Conservation (phyloP, 805 yeast species). For the Saccharomycopsis sp. region DNA sequence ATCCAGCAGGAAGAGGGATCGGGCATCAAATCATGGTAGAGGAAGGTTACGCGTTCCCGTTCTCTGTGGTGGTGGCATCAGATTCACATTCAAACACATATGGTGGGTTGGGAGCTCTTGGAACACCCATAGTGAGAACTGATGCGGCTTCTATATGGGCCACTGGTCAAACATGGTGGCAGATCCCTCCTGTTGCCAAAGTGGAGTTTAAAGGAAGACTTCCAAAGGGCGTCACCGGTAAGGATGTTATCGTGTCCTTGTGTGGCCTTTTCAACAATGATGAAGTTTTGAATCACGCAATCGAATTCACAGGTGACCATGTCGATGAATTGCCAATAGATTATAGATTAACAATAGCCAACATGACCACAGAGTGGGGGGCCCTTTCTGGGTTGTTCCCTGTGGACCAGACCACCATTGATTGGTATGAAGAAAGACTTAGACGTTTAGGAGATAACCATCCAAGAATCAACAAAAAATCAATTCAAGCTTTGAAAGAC, state of each 20-base stretch:
- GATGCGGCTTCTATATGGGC: conserved; percentile 99
- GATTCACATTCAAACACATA: conserved; percentile 97
- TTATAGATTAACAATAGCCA: conserved; percentile 85
- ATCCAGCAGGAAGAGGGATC: conserved; percentile 95
- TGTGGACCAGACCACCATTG: conserved; percentile 68
- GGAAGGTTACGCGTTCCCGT: conserved; percentile 96
- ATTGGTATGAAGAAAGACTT: conserved; percentile 66
- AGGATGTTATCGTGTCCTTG: conserved; percentile 91
- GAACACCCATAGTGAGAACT: conserved; percentile 96
- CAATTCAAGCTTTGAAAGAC: conserved; percentile 44
- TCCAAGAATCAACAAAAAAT: conserved; percentile 64
- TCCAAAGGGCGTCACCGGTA: conserved; percentile 86
- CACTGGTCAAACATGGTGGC: conserved; percentile 99
- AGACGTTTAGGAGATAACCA: conserved; percentile 40
- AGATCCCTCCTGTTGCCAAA: conserved; percentile 96
- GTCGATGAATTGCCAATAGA: conserved; percentile 63
- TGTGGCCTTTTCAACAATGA: conserved; percentile 92
- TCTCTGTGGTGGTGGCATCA: conserved; percentile 87
- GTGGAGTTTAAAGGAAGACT: conserved; percentile 78
- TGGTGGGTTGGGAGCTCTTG: conserved; percentile 93
- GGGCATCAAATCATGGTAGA: conserved; percentile 99
- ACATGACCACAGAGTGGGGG: conserved; percentile 99
- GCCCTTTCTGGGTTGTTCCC: conserved; percentile 96
- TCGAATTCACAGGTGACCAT: conserved; percentile 85
- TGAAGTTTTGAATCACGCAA: conserved; percentile 88